These are phyloP conservation scores for Cryptococcus sp. DNA, from an alignment of 1,284 basidiomycete genomes.

Conservation along the genomic window DNA sequence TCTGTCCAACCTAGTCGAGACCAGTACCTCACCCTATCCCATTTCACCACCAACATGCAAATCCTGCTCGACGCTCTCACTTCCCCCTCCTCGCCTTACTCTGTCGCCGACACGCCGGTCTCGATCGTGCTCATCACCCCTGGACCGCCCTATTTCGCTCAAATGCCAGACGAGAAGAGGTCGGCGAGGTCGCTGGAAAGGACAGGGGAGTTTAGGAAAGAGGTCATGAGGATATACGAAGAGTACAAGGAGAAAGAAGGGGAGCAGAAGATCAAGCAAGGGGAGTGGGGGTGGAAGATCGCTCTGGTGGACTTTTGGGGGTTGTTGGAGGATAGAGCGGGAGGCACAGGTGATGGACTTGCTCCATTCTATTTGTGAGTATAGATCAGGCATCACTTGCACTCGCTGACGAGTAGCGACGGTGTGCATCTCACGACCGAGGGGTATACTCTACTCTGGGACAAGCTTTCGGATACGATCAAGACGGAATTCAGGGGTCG, in stretches of 20 bases:
- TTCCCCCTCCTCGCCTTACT: slow-evolving; percentile 11
- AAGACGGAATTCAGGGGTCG: slow-evolving; percentile 48
- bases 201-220: slow-evolving; percentile 62
- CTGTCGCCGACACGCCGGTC: slow-evolving; percentile 15
- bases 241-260: slow-evolving; percentile 44
- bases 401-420: slow-evolving; percentile 47
- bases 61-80: slow-evolving; percentile 21
- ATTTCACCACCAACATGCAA: slow-evolving; percentile 19
- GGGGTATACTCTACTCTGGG: slow-evolving; percentile 68
- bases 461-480: slow-evolving; percentile 59
- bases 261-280: slow-evolving; percentile 6
- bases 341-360: slow-evolving; percentile 51
- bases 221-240: slow-evolving; percentile 57
- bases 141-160: slow-evolving; percentile 62
- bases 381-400: neutral
- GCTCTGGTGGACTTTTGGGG: slow-evolving; percentile 66
- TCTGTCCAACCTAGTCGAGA: slow-evolving; percentile 6
- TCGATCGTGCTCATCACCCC: slow-evolving; percentile 71
- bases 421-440: slow-evolving; percentile 68
- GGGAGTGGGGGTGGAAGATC: slow-evolving; percentile 47
- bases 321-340: slow-evolving; percentile 56
- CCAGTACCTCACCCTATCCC: slow-evolving; percentile 18
- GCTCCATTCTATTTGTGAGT: slow-evolving; percentile 8
- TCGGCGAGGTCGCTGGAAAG: slow-evolving; percentile 54
- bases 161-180: slow-evolving; percentile 44